phyloP scores from a whole-genome alignment of 225 moss, liverwort and hornwort species.

The Pseudisothecium myosuroides region DNA sequence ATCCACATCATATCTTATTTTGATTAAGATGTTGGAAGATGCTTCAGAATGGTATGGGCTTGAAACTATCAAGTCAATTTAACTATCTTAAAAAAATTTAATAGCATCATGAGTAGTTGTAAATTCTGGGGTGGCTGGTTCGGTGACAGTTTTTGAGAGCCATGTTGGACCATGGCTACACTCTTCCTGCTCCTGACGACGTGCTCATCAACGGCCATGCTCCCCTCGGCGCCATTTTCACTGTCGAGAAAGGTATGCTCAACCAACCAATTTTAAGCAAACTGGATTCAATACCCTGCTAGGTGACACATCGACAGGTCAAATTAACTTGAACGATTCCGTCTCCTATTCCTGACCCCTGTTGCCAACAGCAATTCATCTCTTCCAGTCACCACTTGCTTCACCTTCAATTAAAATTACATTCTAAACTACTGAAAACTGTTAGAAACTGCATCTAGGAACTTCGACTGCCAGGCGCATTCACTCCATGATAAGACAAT shows the following conservation, averaged over 20 bases:
- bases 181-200: not conserved
- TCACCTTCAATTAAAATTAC: not conserved
- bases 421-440: not conserved
- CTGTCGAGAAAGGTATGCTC: not conserved
- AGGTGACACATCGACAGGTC: too few relatives aligned
- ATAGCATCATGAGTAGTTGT: not conserved
- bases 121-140: not conserved
- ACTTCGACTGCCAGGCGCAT: not conserved
- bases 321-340: not conserved
- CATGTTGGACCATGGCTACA: not conserved
- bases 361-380: not conserved
- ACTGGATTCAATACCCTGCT: not conserved
- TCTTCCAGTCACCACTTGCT: not conserved
- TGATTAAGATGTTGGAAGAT: too few relatives aligned
- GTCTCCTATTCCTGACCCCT: not conserved
- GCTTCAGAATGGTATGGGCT: too few relatives aligned
- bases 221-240: not conserved
- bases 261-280: not conserved
- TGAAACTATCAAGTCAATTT: too few relatives aligned
- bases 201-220: not conserved
- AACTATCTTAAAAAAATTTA: too few relatives aligned
- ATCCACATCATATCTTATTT: not conserved
- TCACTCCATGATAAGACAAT: not conserved
- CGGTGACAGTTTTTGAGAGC: not conserved
- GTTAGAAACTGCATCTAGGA: not conserved